Base-by-base conservation (phyloP, 225 moss, liverwort and hornwort species). In the Straminergon stramineum region DNA sequence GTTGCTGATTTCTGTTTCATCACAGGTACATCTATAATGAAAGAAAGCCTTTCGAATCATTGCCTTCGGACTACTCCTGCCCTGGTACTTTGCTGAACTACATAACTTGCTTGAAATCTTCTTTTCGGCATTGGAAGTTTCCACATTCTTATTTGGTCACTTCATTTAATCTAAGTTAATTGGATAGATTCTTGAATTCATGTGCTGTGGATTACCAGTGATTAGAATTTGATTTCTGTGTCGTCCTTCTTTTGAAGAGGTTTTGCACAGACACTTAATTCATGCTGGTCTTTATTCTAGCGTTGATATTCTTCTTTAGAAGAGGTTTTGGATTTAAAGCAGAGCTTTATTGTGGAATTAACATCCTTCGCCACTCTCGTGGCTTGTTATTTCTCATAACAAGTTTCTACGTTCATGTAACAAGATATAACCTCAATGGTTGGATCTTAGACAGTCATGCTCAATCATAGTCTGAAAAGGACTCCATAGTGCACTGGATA, bases 11-110 rank as follows among this genome's bases (percentile, higher is more conserved):
- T 90, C 48, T 82, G 60, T 41, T 90, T 87, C 57, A 63, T 68
- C 52, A 57, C 69, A 98, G 98, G 91, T 99, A 99, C 89, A 97
- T 99, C 27, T 99, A 99, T 86, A 96, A 53, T 79, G 97, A 96
- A 2, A 96, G 96, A 79, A 95, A 94, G 81, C 92, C 98, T 43
- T 97, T 99, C 87, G 96, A 97, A 87, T 94, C 95, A 56, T 89
- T 99, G 83, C 6, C 95, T 30, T 82, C 85, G 39, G 97, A 97
- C 90, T 97, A 93, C 69, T 91, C 85, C 83, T 99, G 98, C 91
- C 98, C 98, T 90, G 98, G 98, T 97, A 90, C 57, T 13, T 85
- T 76, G 70, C 83, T 83, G 21, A 37, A 45, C 86, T 41, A 10
- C 45, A 7, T n/a, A 43, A 43, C 53, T 51, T 58, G 60, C 79